phyloP scores from a whole-genome alignment of 2,329 filamentous ascomycete species.

The Xylaria sp. region DNA sequence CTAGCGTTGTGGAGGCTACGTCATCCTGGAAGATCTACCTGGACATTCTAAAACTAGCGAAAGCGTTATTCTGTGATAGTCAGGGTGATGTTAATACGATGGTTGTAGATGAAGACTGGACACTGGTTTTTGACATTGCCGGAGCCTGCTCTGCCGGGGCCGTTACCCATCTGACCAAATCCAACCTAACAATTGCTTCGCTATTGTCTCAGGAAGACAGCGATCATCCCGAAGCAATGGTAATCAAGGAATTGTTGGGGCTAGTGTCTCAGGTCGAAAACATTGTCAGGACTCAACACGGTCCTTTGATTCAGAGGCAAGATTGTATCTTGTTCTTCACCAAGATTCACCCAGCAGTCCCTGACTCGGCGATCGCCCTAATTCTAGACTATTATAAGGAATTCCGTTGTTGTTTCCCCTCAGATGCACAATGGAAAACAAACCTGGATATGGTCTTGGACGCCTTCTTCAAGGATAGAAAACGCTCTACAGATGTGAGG shows the following conservation, averaged over 20 bases:
- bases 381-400: conserved; percentile 75
- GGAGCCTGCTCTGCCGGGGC: conserved; percentile 61
- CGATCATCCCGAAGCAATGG: conserved; percentile 52
- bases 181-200: conserved; percentile 41
- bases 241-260: conserved; percentile 56
- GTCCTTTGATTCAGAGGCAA: conserved; percentile 68
- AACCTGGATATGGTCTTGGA: conserved; percentile 70
- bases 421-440: conserved; percentile 73
- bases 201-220: conserved; percentile 44
- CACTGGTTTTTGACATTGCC: conserved; percentile 67
- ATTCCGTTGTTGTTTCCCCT: conserved; percentile 76
- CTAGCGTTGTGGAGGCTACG: conserved; percentile 59
- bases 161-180: conserved; percentile 37
- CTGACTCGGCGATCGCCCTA: conserved; percentile 70
- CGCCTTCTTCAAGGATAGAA: conserved; percentile 70
- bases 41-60: conserved; percentile 63
- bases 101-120: conserved; percentile 74
- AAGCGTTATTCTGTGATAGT: conserved; percentile 64
- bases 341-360: conserved; percentile 68
- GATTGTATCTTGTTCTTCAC: conserved; percentile 75
- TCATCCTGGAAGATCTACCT: conserved; percentile 58
- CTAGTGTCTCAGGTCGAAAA: conserved; percentile 62
- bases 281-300: conserved; percentile 57
- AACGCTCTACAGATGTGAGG: conserved; percentile 70
- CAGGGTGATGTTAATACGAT: conserved; percentile 64